Percentiles rank a stretch among this genome's conserved stretches.
phyloP scores from a whole-genome alignment of 768 basidiomycete genomes.

The Calvatia gigantea region DNA sequence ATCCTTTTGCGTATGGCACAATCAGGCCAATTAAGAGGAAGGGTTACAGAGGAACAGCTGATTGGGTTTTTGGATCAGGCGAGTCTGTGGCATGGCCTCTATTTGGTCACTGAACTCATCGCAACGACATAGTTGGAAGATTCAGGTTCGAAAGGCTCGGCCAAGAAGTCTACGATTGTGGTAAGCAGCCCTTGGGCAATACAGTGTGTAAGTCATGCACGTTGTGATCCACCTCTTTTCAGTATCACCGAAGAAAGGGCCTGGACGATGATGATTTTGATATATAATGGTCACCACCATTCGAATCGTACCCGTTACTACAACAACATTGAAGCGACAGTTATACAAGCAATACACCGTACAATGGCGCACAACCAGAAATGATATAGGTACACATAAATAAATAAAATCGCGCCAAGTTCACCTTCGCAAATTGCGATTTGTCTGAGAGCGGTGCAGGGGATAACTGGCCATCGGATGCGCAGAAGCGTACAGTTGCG shows the following conservation, averaged over 20 bases:
- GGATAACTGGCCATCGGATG: conserved; percentile 9
- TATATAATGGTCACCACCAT: conserved; percentile 24
- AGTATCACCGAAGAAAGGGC: conserved; percentile 68
- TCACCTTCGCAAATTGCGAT: conserved; percentile 9
- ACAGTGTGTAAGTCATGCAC: not conserved
- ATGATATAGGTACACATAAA: not conserved
- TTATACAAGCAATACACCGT: not conserved
- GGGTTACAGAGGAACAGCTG: conserved; percentile 76
- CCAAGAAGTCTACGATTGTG: conserved; percentile 59
- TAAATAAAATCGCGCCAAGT: not conserved
- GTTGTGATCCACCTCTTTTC: not conserved
- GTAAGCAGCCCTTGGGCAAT: conserved; percentile 29
- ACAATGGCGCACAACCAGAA: not conserved
- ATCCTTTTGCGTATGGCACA: conserved; percentile 83
- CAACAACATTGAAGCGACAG: too few species aligned
- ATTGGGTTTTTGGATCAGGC: conserved; percentile 88
- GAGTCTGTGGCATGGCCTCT: conserved; percentile 10
- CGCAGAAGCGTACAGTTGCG: conserved; percentile 1
- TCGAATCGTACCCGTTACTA: not conserved
- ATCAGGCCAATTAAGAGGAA: conserved; percentile 72
- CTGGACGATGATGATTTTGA: conserved; percentile 70
- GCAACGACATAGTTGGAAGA: conserved; percentile 19
- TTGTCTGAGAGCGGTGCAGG: not conserved
- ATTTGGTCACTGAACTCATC: not conserved
- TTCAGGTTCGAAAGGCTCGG: conserved; percentile 50